Base-by-base conservation (phyloP, 441 rosid genomes). In the Metrosideros polymorpha region DNA sequence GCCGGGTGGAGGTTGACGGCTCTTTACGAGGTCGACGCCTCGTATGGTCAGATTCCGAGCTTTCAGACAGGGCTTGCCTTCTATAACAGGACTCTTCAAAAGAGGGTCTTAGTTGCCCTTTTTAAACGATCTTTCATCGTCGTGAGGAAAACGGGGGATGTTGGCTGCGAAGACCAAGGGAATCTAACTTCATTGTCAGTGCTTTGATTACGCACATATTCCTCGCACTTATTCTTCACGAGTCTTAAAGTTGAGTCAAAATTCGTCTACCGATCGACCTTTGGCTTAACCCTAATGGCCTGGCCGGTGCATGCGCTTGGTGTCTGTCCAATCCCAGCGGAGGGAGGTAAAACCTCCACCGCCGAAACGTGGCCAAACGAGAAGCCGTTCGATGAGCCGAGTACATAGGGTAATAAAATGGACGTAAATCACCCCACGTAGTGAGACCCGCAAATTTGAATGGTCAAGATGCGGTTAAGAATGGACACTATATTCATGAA, bases 311-410 rank as follows among this genome's bases (percentile, higher is more conserved):
- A 35, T 10, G n/a, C 9, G 17, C n/a, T 22, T 19, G 3, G 27
- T 3, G n/a, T 24, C 27, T 22, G 19, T 35, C 45, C 45, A 19
- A 35, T 32, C 45, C n/a, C 2, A 2, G 1, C 0, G 13, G 47
- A 35, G 79, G 47, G 79, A 66, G 8, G 2, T 22, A 19, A 39
- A 66, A 35, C 5, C 47, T 35, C 79, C 2, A 3, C 6, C 0
- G 14, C 24, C 2, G 0, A 4, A 35, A 22, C 4, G 0, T 3
- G 0, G 7, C 8, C 3, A 35, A 24, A 66, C 1, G 2, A 66
- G 77, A 63, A 66, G 35, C 7, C 6, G 3, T 6, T 12, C 14
- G 25, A 35, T 35, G 14, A 35, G 19, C 14, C 0, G 4, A 19
- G 3, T 29, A 29, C 35, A 35, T 9, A 35, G 0, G 0, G 12